Evolutionary conservation across 2,329 filamentous ascomycete genomes (phyloP), one percentile per base, ranked within the genome.

Genomic region (Talaromyces sp.): DNA sequence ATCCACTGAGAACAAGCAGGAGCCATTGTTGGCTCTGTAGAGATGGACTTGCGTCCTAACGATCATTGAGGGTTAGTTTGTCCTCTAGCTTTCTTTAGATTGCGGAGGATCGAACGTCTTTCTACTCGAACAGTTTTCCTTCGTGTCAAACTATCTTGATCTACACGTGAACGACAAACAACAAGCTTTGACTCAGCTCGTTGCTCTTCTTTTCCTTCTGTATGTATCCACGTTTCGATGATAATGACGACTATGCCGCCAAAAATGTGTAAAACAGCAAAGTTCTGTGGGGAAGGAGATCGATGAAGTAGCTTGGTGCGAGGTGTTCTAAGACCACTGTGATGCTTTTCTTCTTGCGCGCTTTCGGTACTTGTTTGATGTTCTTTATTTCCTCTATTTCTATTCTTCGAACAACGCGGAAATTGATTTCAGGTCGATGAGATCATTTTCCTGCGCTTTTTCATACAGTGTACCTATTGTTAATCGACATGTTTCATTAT

Each of bases 21-120:
- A 73, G 61, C 70, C 74, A 63, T 65, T 74, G 17, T 40, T 73
- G 62, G 70, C 71, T 45, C 33, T 58, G 25, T 60, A 58, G n/a
- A 53, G 39, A n/a, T 9, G 17, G 17, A 5, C 17, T 3, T 5
- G 9, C 5, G 48, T 52, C 48, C 2, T 17, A 7, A 15, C 7
- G 45, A 33, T 7, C 25, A 28, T 4, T 28, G 10, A 31, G 28
- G 5, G 2, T 10, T 33, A 8, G 25, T 48, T 8, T 35, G 7
- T 28, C 25, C 25, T 28, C 7, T 28, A 28, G 4, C 25, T 28
- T 28, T 3, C 25, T 28, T 7, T 28, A 4, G 25, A 28, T 7
- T 28, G 25, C 25, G 7, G 7, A 28, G 25, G 25, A 7, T n/a
- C n/a, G 3, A 33, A 33, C 1, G 33, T 35, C 17, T 48, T 35